Base-by-base conservation (phyloP, 768 basidiomycete genomes). In the Clitopilus passeckerianus region DNA sequence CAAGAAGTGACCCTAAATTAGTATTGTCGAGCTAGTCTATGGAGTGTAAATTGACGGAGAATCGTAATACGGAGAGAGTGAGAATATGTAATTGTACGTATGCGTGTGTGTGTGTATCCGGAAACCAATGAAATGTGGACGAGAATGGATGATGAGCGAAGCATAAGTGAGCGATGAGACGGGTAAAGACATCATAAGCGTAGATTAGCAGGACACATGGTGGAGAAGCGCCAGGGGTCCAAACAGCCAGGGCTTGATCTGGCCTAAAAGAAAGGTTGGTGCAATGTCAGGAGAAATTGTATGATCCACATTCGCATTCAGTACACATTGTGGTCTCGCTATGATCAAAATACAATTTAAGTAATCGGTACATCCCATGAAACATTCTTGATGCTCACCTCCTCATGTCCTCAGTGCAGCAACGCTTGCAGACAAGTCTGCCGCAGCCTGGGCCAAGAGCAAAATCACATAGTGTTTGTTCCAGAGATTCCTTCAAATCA, bases 331-430 rank as follows among this genome's bases (percentile, higher is more conserved):
- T 34, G 15, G 30, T 33, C 30, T 55, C 54, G 54, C 30, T 55
- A 34, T 55, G n/a, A 34, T 23, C 16, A 22, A 22, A 55, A 16
- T 12, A 14, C 54, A 8, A 16, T 27, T 53, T 14, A n/a, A n/a
- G n/a, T n/a, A 24, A 52, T 24, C 58, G 18, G n/a, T 6, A 1
- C 33, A 55, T 23, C 23, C 46, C 35, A 37, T 10, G 53, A 30
- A 61, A 30, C 55, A 56, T 15, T 46, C 58, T 34, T 37, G 35
- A 50, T 5, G 65, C 76, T 23, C 35, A 80, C 80, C 73, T 77
- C 52, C 72, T 71, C 22, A 71, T 65, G 65, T 74, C 67, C 63
- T 81, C 80, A 27, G 71, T 70, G 65, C 78, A 80, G 56, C 79
- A 81, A 44, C 71, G 72, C n/a, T 75, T 69, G 66, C 80, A 81